Percentiles rank a stretch among this genome's conserved stretches.
Conservation (phyloP, 495 filamentous ascomycete genomes). For the Opeltia flavorubescens region DNA sequence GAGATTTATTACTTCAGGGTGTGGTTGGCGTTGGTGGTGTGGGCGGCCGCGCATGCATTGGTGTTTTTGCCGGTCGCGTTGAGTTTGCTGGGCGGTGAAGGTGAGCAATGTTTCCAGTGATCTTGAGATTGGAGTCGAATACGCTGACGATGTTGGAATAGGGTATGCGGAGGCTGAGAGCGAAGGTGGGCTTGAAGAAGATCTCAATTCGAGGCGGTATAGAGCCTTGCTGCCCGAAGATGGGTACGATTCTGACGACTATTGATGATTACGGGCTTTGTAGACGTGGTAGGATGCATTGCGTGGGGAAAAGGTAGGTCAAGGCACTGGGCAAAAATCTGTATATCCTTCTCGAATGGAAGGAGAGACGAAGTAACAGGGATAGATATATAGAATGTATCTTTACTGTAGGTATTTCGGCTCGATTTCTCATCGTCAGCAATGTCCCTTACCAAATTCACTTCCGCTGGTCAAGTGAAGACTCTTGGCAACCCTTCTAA, state of each 20-base stretch:
- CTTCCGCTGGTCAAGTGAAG: too few relatives aligned
- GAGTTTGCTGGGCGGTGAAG: conserved; percentile 73
- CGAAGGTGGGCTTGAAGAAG: conserved; percentile 74
- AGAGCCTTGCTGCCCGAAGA: conserved; percentile 35
- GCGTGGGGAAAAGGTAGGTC: too few relatives aligned
- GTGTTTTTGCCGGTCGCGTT: conserved; percentile 86
- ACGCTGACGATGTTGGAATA: conserved; percentile 16
- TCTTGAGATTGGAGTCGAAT: conserved; percentile 4
- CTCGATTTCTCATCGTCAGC: too few relatives aligned
- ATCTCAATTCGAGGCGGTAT: conserved; percentile 45
- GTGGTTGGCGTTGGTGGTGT: conserved; percentile 79
- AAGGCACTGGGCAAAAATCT: too few relatives aligned
- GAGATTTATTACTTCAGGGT: conserved; percentile 98
- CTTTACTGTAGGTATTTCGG: too few relatives aligned
- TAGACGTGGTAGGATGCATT: too few relatives aligned
- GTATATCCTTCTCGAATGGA: too few relatives aligned
- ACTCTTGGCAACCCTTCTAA: too few relatives aligned
- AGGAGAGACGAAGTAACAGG: too few relatives aligned
- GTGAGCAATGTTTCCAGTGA: conserved; percentile 25
- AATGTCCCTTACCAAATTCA: too few relatives aligned
- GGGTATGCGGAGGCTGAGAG: conserved; percentile 75
- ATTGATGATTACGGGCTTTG: conserved; percentile 6
- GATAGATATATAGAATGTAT: too few relatives aligned
- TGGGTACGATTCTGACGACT: conserved; percentile 39
- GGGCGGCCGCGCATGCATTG: conserved; percentile 79